phyloP scores from a whole-genome alignment of 768 basidiomycete species.

The Auricularia sp. region DNA sequence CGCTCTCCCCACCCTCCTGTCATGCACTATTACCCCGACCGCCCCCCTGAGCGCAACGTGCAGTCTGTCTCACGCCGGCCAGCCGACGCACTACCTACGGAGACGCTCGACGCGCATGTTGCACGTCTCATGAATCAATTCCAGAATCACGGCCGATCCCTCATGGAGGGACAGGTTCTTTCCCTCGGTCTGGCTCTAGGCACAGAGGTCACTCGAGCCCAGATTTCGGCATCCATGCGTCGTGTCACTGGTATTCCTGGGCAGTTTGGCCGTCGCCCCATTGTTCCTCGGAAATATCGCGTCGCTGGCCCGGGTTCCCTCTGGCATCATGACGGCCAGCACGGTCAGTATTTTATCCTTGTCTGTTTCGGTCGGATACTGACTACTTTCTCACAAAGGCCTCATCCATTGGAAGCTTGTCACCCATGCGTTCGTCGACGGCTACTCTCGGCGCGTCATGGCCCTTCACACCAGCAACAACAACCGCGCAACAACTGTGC shows the following conservation, averaged over 20 bases:
- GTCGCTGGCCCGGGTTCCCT: conserved; percentile 13
- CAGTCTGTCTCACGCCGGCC: too few relatives aligned
- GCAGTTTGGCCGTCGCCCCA: conserved; percentile 2
- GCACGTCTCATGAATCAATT: too few relatives aligned
- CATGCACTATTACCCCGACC: too few relatives aligned
- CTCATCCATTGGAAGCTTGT: conserved; percentile 15
- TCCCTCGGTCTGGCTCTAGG: too few relatives aligned
- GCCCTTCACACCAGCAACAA: conserved; percentile 25
- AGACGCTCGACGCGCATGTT: too few relatives aligned
- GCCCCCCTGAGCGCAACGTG: too few relatives aligned
- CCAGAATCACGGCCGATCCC: too few relatives aligned
- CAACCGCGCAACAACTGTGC: conserved; percentile 29
- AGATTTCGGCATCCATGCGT: not conserved
- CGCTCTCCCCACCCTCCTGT: too few relatives aligned
- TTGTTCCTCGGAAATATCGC: conserved; percentile 7
- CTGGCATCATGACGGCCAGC: conserved; percentile 18
- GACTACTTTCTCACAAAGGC: conserved; percentile 11
- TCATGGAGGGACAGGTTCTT: too few relatives aligned
- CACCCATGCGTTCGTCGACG: conserved; percentile 16
- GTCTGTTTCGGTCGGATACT: conserved; percentile 11
- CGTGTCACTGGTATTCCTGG: not conserved
- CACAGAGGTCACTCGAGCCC: too few relatives aligned
- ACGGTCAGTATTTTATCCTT: conserved; percentile 10
- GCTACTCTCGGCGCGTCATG: conserved; percentile 7
- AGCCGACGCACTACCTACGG: too few relatives aligned